A percentile compares a stretch with the other conserved stretches of the same genome.
Evolutionary conservation across 2,329 filamentous ascomycete genomes (phyloP).

Genomic region (Ophiostoma angusticollis): DNA sequence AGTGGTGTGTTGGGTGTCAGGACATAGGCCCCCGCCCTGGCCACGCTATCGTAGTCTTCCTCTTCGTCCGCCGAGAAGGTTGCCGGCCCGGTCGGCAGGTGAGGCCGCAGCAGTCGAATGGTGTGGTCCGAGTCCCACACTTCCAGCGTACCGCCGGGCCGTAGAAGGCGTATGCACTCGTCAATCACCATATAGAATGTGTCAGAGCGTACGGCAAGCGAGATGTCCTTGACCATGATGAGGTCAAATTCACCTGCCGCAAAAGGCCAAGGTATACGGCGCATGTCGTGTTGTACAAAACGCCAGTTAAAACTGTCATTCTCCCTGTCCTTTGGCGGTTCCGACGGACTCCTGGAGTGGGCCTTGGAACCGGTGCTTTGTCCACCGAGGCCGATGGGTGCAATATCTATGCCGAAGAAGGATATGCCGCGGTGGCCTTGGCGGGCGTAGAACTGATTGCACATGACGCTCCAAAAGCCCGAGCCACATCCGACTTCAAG

Average conservation of each 20-base stretch:
- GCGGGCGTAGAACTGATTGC: slow-evolving; percentile 60
- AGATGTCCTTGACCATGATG: slow-evolving; percentile 77
- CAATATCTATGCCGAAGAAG: slow-evolving; percentile 75
- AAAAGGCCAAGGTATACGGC: slow-evolving; percentile 64
- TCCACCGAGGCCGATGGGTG: slow-evolving; percentile 33
- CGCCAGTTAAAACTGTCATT: slow-evolving; percentile 55
- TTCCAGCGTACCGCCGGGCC: slow-evolving; percentile 67
- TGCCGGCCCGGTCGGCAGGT: slow-evolving; percentile 38
- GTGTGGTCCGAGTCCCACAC: slow-evolving; percentile 83
- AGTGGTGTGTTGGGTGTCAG: slow-evolving; percentile 76
- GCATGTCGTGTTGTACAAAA: slow-evolving; percentile 79
- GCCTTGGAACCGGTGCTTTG: slow-evolving; percentile 8
- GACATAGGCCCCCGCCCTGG: slow-evolving; percentile 65
- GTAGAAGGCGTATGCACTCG: slow-evolving; percentile 65
- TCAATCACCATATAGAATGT: slow-evolving; percentile 46
- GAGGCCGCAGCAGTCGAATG: slow-evolving; percentile 70
- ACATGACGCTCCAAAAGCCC: slow-evolving; percentile 82
- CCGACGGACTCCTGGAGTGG: not conserved
- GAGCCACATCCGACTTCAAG: slow-evolving; percentile 81
- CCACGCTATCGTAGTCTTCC: slow-evolving; percentile 50
- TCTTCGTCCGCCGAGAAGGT: slow-evolving; percentile 25
- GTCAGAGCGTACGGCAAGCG: slow-evolving; percentile 48
- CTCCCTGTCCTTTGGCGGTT: slow-evolving; percentile 40
- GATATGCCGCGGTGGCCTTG: slow-evolving; percentile 56
- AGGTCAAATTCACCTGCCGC: slow-evolving; percentile 71